A percentile compares a stretch with the other conserved stretches of the same genome.
These are phyloP conservation scores for Leptomonas pyrrhocoris DNA, from an alignment of 208 protist genomes.

Conservation along the genomic window DNA sequence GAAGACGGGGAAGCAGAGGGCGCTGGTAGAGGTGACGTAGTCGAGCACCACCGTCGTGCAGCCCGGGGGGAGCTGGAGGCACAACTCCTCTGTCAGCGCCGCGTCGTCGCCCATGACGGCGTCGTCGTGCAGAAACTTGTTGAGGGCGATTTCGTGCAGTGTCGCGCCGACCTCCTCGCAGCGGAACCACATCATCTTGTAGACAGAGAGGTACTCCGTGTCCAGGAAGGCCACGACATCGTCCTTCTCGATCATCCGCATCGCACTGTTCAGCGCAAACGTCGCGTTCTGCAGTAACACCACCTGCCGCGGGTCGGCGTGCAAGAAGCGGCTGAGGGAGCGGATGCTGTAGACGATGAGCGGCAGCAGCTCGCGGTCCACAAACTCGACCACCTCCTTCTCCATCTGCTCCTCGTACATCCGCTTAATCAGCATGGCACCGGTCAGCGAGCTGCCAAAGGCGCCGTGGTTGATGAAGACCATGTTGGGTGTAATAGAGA, in stretches of 20 bases:
- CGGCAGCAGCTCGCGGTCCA: slow-evolving; percentile 88
- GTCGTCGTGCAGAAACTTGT: slow-evolving; percentile 61
- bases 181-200: slow-evolving; percentile 90
- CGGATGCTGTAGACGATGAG: slow-evolving; percentile 85
- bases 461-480: slow-evolving; percentile 94
- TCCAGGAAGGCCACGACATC: slow-evolving; percentile 86
- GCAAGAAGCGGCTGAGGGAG: slow-evolving; percentile 66
- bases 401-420: slow-evolving; percentile 78
- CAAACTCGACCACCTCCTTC: slow-evolving; percentile 82
- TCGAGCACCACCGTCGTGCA: slow-evolving; percentile 87
- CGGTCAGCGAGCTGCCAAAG: slow-evolving; percentile 81
- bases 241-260: slow-evolving; percentile 64
- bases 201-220: slow-evolving; percentile 87
- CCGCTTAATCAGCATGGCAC: slow-evolving; percentile 78
- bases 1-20: slow-evolving; percentile 79
- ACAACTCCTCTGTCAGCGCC: slow-evolving; percentile 62
- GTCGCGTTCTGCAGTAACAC: slow-evolving; percentile 92
- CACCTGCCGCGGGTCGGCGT: slow-evolving; percentile 76
- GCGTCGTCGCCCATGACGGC: slow-evolving; percentile 69
- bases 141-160: slow-evolving; percentile 71
- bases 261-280: slow-evolving; percentile 86
- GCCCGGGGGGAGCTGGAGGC: slow-evolving; percentile 57
- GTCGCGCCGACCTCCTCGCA: slow-evolving; percentile 73
- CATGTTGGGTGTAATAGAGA: slow-evolving; percentile 69
- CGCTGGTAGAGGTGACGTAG: slow-evolving; percentile 89